phyloP scores from a whole-genome alignment of 306 rosid genomes.

The Quercus gilva region DNA sequence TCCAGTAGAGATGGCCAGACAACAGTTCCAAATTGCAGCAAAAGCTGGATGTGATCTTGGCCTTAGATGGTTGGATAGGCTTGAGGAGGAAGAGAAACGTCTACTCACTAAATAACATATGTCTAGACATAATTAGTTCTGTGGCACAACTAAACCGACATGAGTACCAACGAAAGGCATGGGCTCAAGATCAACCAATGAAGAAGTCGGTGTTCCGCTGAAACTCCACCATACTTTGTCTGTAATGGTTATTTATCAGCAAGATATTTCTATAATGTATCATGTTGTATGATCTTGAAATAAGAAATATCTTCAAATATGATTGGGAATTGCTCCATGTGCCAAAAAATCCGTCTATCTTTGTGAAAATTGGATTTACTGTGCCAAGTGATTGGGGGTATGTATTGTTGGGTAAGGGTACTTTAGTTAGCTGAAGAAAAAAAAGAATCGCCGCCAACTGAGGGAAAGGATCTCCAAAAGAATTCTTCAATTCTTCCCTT shows the following conservation, averaged over 20 bases:
- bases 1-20: constrained; percentile 80
- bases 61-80: constrained; percentile 77
- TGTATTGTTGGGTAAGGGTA: neutral
- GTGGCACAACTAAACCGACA: neutral
- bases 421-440: neutral
- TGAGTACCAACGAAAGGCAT: neutral
- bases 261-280: neutral
- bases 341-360: neutral
- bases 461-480: too few species aligned
- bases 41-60: constrained; percentile 87
- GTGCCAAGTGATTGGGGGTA: neutral
- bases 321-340: neutral
- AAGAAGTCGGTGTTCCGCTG: neutral
- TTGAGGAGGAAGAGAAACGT: constrained; percentile 76
- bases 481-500: too few species aligned
- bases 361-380: neutral
- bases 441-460: too few species aligned
- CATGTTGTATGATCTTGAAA: neutral
- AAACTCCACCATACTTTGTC: neutral
- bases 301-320: neutral
- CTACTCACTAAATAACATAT: constrained; percentile 7
- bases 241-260: neutral
- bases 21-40: constrained; percentile 78
- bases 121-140: neutral
- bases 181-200: neutral